These are phyloP conservation scores for Iberis amara DNA, from an alignment of 441 rosid genomes.

Conservation along the genomic window DNA sequence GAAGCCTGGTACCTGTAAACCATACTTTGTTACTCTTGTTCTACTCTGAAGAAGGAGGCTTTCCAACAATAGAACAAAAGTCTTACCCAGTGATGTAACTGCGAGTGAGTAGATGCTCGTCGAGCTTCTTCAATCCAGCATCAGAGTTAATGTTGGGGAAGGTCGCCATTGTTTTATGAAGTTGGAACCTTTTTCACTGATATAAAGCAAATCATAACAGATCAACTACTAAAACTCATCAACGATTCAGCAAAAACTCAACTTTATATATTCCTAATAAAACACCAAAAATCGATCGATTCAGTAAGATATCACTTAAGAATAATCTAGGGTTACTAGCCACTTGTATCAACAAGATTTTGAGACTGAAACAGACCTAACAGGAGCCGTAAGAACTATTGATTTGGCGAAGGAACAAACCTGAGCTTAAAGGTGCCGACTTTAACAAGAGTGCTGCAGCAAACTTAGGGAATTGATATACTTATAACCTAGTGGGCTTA, in stretches of 20 bases:
- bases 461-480: too few relatives aligned
- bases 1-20: slow-evolving; percentile 50
- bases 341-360: too few relatives aligned
- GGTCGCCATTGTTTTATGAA: slow-evolving; percentile 39
- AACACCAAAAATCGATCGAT: too few relatives aligned
- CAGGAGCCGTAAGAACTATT: too few relatives aligned
- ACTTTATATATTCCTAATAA: neutral
- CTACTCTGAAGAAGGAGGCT: too few relatives aligned
- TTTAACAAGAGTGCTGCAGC: too few relatives aligned
- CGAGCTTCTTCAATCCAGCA: slow-evolving; percentile 66
- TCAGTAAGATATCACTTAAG: too few relatives aligned
- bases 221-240: neutral
- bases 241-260: neutral
- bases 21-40: too few relatives aligned
- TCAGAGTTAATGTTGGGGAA: slow-evolving; percentile 42
- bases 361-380: neutral
- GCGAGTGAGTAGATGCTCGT: slow-evolving; percentile 59
- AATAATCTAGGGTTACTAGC: too few relatives aligned
- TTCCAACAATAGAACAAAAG: neutral
- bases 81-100: slow-evolving; percentile 56
- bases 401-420: too few relatives aligned
- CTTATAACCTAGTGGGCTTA: too few relatives aligned
- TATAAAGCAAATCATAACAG: slow-evolving; percentile 13
- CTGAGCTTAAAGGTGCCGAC: too few relatives aligned
- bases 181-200: neutral